These are phyloP conservation scores for Populus trichocarpa DNA, from an alignment of 441 rosid genomes.

Conservation along the genomic window DNA sequence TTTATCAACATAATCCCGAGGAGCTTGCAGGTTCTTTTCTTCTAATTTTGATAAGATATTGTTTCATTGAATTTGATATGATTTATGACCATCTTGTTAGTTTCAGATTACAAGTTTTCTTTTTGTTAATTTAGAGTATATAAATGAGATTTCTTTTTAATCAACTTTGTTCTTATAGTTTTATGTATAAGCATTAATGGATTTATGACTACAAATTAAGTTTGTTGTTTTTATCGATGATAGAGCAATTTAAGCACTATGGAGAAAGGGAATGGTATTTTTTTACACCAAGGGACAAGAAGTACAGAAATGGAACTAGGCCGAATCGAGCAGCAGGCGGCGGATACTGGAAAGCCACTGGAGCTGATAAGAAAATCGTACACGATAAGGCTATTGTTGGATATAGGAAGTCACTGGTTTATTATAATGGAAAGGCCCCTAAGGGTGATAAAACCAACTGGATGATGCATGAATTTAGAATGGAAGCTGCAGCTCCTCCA, in stretches of 20 bases:
- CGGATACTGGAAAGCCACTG: conserved; percentile 38
- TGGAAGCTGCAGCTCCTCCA: conserved; percentile 8
- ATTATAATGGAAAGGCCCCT: conserved; percentile 22
- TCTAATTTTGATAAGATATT: neutral
- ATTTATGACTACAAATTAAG: too few relatives aligned
- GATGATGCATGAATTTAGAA: conserved; percentile 35
- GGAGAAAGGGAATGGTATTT: conserved; percentile 34
- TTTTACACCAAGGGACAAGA: conserved; percentile 32
- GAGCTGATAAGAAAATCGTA: conserved; percentile 19
- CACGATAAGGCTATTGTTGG: conserved; percentile 12
- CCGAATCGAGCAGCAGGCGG: conserved; percentile 27
- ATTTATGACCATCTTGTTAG: too few relatives aligned
- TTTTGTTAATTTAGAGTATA: neutral
- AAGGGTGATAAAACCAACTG: conserved; percentile 21
- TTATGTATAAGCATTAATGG: neutral
- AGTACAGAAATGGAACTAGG: conserved; percentile 28
- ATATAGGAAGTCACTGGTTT: conserved; percentile 24
- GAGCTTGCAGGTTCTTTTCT: conserved; percentile 16
- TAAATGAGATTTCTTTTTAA: too few relatives aligned
- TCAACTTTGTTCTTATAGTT: too few relatives aligned
- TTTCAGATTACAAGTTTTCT: neutral
- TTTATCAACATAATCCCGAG: conserved; percentile 19
- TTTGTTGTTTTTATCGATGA: neutral
- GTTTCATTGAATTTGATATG: neutral
- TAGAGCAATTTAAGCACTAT: conserved; percentile 12